A percentile compares a stretch with the other conserved stretches of the same genome.
phyloP scores from a whole-genome alignment of 164 flowering plant species.

The Vitis rotundifolia region DNA sequence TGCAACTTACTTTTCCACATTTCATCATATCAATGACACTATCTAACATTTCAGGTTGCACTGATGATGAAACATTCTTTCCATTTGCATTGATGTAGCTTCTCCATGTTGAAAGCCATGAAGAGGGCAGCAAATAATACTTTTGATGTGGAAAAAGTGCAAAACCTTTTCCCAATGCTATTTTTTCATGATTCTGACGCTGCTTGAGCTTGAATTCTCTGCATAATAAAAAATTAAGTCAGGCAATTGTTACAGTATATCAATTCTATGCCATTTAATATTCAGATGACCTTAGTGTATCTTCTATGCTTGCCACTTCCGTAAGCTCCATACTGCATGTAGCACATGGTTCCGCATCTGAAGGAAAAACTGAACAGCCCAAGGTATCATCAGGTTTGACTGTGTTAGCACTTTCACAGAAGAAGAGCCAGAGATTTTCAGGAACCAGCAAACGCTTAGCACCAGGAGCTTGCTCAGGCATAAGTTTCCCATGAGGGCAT shows the following conservation, averaged over 20 bases:
- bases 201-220: constrained; percentile 77
- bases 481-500: constrained; percentile 81
- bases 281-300: constrained; percentile 57
- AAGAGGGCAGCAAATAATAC: constrained; percentile 83
- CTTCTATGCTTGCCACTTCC: constrained; percentile 78
- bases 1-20: constrained; percentile 62
- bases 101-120: constrained; percentile 87
- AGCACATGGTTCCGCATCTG: constrained; percentile 61
- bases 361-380: constrained; percentile 64
- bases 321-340: constrained; percentile 59
- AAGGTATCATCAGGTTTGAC: constrained; percentile 66
- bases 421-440: constrained; percentile 79
- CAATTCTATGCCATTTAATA: constrained; percentile 2
- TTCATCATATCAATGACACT: constrained; percentile 51
- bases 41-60: constrained; percentile 67
- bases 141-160: constrained; percentile 55
- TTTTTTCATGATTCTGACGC: constrained; percentile 86
- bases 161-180: constrained; percentile 59
- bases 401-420: constrained; percentile 58
- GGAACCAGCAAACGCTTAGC: constrained; percentile 87
- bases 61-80: constrained; percentile 54
- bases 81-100: constrained; percentile 65
- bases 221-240: constrained; percentile 36
- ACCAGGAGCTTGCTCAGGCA: constrained; percentile 86
- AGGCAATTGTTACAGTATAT: constrained; percentile 15